Base-by-base conservation (phyloP, 139 green algal genomes). In the Dunaliella primolecta region DNA sequence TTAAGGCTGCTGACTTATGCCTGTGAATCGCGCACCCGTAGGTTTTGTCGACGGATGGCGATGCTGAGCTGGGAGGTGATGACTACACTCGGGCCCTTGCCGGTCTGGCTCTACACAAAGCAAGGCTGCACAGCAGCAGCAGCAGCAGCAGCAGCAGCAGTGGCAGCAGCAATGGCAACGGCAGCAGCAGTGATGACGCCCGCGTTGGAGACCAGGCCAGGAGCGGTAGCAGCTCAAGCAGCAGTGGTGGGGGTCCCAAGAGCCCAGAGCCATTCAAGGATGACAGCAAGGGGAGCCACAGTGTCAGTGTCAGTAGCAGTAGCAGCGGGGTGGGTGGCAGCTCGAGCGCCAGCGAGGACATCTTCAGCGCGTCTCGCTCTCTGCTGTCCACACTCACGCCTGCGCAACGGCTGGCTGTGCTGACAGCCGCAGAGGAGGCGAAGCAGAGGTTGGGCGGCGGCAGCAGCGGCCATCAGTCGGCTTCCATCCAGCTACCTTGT, bases 11-110 rank as follows among this genome's bases (percentile, higher is more conserved):
- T n/a, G n/a, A n/a, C n/a, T n/a, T n/a, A n/a, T n/a, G n/a, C n/a
- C n/a, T n/a, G n/a, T n/a, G n/a, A n/a, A n/a, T n/a, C n/a, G n/a
- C n/a, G n/a, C n/a, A n/a, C n/a, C n/a, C n/a, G n/a, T n/a, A 96
- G 86, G 92, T 97, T 38, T 72, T 98, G 71, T 84, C 86, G 21
- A 96, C 93, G 0, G 89, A 84, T 3, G 95, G 95, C 0, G 94
- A 97, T 78, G 83, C 87, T 2, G 34, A 88, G 33, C 91, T 98
- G 3, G 95, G 95, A 0, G 95, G 95, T 1, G 93, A 97, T 74
- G 94, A 98, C 84, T 95, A 95, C 80, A 95, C 95, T 23, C 64
- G 82, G 2, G 75, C 81, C 2, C 36, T 96, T 1, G 87, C 86
- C 15, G 87, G 83, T 3, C 92, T 87, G 85, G 75, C 95, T 84